Conservation (phyloP, 768 basidiomycete species). For the Collybia sp. region DNA sequence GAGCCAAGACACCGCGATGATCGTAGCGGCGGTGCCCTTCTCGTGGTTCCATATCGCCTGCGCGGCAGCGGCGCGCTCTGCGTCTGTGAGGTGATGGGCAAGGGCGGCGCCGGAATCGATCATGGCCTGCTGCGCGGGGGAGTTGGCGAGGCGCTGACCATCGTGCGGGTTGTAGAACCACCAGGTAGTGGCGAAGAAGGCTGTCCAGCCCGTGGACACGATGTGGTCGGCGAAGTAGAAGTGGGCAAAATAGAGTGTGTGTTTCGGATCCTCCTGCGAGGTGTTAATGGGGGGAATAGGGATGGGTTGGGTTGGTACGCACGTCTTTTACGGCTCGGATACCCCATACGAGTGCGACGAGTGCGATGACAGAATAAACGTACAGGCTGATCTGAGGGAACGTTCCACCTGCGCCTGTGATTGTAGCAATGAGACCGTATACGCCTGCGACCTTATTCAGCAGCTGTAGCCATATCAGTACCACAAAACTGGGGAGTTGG, state of each 20-base stretch:
- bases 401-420: conserved; percentile 91
- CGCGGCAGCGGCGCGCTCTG: conserved; percentile 68
- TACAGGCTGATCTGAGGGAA: conserved; percentile 91
- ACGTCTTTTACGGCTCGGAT: conserved; percentile 83
- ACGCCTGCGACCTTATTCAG: conserved; percentile 98
- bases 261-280: conserved; percentile 81
- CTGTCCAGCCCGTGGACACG: conserved; percentile 86
- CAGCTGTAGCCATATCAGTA: conserved; percentile 37
- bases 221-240: conserved; percentile 90
- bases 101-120: conserved; percentile 54
- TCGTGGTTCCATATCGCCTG: conserved; percentile 86
- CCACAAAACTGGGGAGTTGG: neutral
- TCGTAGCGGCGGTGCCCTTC: conserved; percentile 71
- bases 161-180: conserved; percentile 92
- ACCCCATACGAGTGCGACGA: conserved; percentile 84
- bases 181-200: conserved; percentile 87
- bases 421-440: conserved; percentile 89
- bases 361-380: conserved; percentile 83
- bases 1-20: conserved; percentile 83
- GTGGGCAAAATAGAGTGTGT: conserved; percentile 87
- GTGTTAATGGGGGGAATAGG: conserved; percentile 11
- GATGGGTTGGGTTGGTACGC: conserved; percentile 23
- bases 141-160: conserved; percentile 75
- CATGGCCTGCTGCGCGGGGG: conserved; percentile 83
- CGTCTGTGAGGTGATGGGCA: conserved; percentile 53